Evolutionary conservation across 163 green algal genomes (phyloP).

Genomic region (Chlamydomonas reinhardtii): DNA sequence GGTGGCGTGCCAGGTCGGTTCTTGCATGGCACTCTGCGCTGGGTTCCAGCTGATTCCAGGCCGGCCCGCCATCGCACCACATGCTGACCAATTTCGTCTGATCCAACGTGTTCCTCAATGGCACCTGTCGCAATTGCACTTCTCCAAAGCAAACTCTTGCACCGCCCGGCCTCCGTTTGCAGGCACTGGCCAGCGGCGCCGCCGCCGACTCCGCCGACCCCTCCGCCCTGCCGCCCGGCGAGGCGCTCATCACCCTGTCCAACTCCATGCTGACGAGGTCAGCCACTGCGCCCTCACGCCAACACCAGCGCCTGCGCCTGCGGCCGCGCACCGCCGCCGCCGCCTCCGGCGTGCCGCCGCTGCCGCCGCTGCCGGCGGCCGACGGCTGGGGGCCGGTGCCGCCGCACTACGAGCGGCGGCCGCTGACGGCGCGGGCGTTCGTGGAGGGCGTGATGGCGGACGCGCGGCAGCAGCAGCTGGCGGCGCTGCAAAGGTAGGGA

Average conservation of each 20-base stretch:
- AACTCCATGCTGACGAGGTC: constrained; percentile 17
- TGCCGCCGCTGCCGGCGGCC: not conserved
- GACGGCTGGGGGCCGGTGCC: not conserved
- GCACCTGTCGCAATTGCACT: too few relatives aligned
- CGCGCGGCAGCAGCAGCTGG: constrained; percentile 36
- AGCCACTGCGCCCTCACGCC: not conserved
- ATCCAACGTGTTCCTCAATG: too few relatives aligned
- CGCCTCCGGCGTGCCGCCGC: not conserved
- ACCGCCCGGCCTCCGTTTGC: too few relatives aligned
- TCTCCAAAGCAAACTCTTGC: not conserved
- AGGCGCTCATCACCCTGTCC: constrained; percentile 22
- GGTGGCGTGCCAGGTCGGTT: too few relatives aligned
- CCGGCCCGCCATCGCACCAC: too few relatives aligned
- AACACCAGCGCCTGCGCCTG: not conserved
- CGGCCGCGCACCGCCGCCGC: not conserved
- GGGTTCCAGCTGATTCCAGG: too few relatives aligned
- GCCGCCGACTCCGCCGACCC: not conserved
- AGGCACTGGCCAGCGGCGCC: not conserved
- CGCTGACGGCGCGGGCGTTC: constrained; percentile 42
- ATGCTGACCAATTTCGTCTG: too few relatives aligned
- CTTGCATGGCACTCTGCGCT: too few relatives aligned
- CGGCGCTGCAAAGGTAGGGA: constrained; percentile 9
- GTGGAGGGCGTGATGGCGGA: constrained; percentile 38
- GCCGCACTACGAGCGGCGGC: constrained; percentile 32
- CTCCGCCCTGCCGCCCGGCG: constrained; percentile 20